Conservation (phyloP, 2,329 filamentous ascomycete genomes). For the Microsporum canis region DNA sequence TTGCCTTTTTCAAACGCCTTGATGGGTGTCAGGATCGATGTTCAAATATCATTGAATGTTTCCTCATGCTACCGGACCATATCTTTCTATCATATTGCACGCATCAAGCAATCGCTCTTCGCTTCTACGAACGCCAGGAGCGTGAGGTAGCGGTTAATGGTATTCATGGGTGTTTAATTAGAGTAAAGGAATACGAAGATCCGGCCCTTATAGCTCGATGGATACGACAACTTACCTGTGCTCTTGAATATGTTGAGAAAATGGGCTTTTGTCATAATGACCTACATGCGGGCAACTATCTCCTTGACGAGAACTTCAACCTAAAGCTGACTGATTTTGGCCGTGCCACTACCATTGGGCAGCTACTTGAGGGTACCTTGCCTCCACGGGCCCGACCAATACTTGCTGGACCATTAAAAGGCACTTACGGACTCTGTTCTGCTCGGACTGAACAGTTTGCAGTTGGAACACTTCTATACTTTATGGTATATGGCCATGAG, state of each 20-base stretch:
- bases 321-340: conserved; percentile 13
- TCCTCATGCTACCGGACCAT: conserved; percentile 12
- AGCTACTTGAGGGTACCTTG: conserved; percentile 11
- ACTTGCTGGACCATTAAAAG: conserved; percentile 12
- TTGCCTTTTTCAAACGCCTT: conserved; percentile 12
- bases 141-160: conserved; percentile 8
- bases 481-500: conserved; percentile 17
- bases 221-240: conserved; percentile 14
- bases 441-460: conserved; percentile 17
- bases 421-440: conserved; percentile 15
- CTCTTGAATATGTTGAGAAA: conserved; percentile 15
- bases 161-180: neutral
- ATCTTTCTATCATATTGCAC: conserved; percentile 13
- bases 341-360: conserved; percentile 14
- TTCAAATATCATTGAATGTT: conserved; percentile 13
- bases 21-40: conserved; percentile 10
- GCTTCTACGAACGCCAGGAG: conserved; percentile 8
- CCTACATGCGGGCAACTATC: conserved; percentile 10
- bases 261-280: conserved; percentile 14
- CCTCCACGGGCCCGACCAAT: conserved; percentile 13
- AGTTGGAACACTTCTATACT: conserved; percentile 15
- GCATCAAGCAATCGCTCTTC: neutral
- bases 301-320: conserved; percentile 13
- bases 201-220: conserved; percentile 14
- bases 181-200: conserved; percentile 9